Evolutionary conservation across 305 asterid species (phyloP), one percentile per base, ranked within the genome.

Genomic region (Fraxinus greggii): DNA sequence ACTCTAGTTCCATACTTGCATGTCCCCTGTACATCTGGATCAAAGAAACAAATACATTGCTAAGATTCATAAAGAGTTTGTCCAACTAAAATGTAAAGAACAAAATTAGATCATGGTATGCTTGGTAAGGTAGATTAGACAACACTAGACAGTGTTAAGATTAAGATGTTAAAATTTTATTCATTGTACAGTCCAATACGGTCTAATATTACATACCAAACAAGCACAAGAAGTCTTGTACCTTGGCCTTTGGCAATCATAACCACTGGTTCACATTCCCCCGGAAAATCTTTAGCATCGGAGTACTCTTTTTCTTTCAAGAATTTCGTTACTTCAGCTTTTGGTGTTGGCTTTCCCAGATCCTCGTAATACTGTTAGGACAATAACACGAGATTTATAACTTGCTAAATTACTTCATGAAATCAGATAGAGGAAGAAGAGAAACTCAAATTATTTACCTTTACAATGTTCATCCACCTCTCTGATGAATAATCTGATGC

Each of bases 181-280:
- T 23, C 5, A 8, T 61, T 61, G 15, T 61, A 21, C 1, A 21
- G 29, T 7, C 12, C 29, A 21, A 23, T 23, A 61, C 0, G 4
- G 38, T 67, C 10, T 67, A 67, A 28, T 67, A 67, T 4, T 28
- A 7, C 19, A 67, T 67, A 26, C 38, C 10, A 29, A 67, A 67
- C 38, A 67, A 3, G 1, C 23, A 28, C 8, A 26, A 28, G 72
- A 67, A 21, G 15, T 79, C 13, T 15, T 28, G 21, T 92, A 93
- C 97, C 94, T 92, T 94, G 99, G 93, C 97, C 99, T 90, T 92
- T 92, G 89, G 97, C 94, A 17, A 94, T 92, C 92, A 92, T 92
- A 86, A 95, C 97, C 7, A 93, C 89, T 5, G 97, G 93, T 82
- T 95, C 98, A 56, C 91, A 92, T 82, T 95, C 97, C 75, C 97